Conservation (phyloP, 805 yeast genomes). For the Teunomyces kruisii region DNA sequence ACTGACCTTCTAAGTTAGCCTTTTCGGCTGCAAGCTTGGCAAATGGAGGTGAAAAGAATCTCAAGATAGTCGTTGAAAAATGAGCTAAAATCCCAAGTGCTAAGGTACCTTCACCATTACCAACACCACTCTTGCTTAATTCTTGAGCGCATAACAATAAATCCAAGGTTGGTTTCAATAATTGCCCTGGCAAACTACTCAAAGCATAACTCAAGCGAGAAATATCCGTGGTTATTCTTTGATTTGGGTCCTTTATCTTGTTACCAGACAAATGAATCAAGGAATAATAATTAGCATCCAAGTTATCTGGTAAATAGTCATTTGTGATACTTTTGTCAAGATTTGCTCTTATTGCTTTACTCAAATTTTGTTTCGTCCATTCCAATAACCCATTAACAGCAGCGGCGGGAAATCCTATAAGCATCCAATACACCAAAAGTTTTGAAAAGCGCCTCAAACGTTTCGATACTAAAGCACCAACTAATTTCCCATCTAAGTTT, state of each 20-base stretch:
- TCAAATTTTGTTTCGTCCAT: constrained; percentile 57
- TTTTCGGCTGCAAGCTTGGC: constrained; percentile 74
- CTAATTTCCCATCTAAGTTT: constrained; percentile 79
- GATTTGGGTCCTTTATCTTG: constrained; percentile 72
- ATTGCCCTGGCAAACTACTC: constrained; percentile 75
- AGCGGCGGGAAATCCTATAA: constrained; percentile 84
- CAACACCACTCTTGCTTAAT: constrained; percentile 62
- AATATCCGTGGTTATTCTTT: constrained; percentile 78
- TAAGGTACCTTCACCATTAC: constrained; percentile 75
- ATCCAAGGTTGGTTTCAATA: constrained; percentile 81
- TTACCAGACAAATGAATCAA: constrained; percentile 57
- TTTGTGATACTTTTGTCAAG: constrained; percentile 65
- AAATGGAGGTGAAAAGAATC: constrained; percentile 85
- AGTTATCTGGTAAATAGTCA: constrained; percentile 67
- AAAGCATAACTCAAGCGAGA: constrained; percentile 70
- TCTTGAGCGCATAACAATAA: constrained; percentile 78
- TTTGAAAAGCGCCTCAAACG: constrained; percentile 62
- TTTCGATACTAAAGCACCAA: constrained; percentile 75
- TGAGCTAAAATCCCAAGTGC: constrained; percentile 79
- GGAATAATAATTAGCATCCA: constrained; percentile 72
- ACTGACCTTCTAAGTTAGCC: constrained; percentile 81
- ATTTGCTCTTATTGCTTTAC: constrained; percentile 59
- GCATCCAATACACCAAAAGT: constrained; percentile 73
- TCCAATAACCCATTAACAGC: constrained; percentile 68
- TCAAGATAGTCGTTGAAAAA: constrained; percentile 68